Evolutionary conservation across 2,329 filamentous ascomycete genomes (phyloP).

Genomic region (Colletotrichum noveboracense): DNA sequence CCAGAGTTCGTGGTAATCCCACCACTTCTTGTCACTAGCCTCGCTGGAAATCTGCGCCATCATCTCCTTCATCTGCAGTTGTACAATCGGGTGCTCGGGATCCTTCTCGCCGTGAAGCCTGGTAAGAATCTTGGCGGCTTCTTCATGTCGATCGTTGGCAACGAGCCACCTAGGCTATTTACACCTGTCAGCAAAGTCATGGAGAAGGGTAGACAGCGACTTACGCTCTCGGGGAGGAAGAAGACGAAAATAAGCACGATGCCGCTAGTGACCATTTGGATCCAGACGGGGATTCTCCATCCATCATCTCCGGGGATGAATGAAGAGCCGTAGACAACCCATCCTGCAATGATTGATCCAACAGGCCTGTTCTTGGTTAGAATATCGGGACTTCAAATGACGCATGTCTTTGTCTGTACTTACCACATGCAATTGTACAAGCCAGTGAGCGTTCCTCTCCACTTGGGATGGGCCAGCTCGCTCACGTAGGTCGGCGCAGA

Average conservation of each 20-base stretch:
- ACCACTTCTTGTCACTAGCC: conserved; percentile 60
- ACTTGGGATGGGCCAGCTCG: conserved; percentile 58
- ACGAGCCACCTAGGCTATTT: conserved; percentile 46
- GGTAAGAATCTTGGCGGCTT: conserved; percentile 48
- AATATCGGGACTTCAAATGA: not conserved
- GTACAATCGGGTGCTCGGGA: conserved; percentile 53
- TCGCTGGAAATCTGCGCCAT: conserved; percentile 48
- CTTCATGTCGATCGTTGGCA: conserved; percentile 43
- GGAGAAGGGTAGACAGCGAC: not conserved
- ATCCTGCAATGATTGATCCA: conserved; percentile 59
- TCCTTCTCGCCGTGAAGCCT: conserved; percentile 58
- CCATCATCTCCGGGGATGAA: conserved; percentile 41
- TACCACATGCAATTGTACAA: conserved; percentile 59
- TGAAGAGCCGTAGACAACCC: conserved; percentile 56
- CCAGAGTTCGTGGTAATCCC: conserved; percentile 60
- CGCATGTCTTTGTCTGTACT: not conserved
- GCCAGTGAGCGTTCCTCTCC: conserved; percentile 56
- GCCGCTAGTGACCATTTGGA: conserved; percentile 47
- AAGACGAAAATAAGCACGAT: conserved; percentile 48
- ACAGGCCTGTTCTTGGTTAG: conserved; percentile 24
- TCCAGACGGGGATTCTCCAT: conserved; percentile 57
- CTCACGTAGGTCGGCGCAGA: conserved; percentile 56
- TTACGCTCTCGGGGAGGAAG: conserved; percentile 49
- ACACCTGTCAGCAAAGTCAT: not conserved
- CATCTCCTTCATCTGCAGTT: conserved; percentile 57